Conservation (phyloP, 768 basidiomycete species). For the Strobilomyces dryophilus region DNA sequence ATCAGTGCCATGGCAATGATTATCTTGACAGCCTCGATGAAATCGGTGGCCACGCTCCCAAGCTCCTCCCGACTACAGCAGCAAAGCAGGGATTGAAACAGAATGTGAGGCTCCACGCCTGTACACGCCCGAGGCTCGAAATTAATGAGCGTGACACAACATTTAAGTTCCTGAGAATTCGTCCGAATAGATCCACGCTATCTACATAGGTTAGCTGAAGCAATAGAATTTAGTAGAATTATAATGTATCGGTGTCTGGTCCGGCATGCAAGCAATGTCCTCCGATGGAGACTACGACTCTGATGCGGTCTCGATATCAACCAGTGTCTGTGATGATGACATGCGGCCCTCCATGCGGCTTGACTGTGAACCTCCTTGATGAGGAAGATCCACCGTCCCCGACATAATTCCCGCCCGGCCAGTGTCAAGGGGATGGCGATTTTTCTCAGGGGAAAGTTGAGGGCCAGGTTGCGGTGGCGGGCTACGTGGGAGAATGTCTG, state of each 20-base stretch:
- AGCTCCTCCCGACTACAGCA: conserved; percentile 5
- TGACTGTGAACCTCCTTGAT: conserved; percentile 29
- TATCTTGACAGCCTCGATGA: conserved; percentile 55
- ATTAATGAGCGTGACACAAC: not conserved
- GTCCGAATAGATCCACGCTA: conserved; percentile 18
- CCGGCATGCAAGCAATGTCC: conserved; percentile 9
- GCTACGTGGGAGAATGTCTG: conserved; percentile 29
- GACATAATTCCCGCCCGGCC: conserved; percentile 28
- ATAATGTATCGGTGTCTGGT: conserved; percentile 26
- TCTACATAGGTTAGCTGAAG: conserved; percentile 29
- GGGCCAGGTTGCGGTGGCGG: conserved; percentile 28
- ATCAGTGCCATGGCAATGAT: conserved; percentile 64
- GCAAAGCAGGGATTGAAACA: too few species aligned
- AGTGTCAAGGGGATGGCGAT: conserved; percentile 34
- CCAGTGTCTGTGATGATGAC: conserved; percentile 26
- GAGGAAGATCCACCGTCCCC: conserved; percentile 17
- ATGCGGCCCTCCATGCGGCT: conserved; percentile 25
- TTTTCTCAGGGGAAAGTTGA: conserved; percentile 43
- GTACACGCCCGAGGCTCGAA: conserved; percentile 1
- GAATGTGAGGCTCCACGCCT: too few species aligned
- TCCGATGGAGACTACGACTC: conserved; percentile 16
- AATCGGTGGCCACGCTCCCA: conserved; percentile 32
- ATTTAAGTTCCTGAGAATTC: not conserved
- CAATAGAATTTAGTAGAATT: conserved; percentile 27
- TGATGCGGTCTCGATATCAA: conserved; percentile 25